Percentiles rank a stretch among this genome's conserved stretches.
phyloP scores from a whole-genome alignment of 2,329 filamentous ascomycete species.

The Aspergillus ochraceoroseus region DNA sequence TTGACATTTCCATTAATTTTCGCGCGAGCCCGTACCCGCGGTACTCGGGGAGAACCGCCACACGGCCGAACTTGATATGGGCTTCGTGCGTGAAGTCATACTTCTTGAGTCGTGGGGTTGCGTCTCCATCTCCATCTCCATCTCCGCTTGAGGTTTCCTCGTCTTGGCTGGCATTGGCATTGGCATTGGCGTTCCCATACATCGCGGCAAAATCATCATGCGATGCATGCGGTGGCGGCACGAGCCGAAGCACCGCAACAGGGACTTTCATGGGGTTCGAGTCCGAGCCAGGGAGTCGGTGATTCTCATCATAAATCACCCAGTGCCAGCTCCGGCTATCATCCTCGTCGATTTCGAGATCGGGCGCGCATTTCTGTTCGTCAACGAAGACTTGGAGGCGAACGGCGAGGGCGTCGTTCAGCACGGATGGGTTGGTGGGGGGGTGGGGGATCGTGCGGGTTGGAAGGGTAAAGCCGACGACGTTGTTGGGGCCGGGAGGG shows the following conservation, averaged over 20 bases:
- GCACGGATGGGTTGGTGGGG: slow-evolving; percentile 46
- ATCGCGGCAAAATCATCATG: slow-evolving; percentile 15
- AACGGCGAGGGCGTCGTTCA: slow-evolving; percentile 57
- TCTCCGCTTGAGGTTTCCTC: slow-evolving; percentile 9
- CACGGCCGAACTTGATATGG: slow-evolving; percentile 75
- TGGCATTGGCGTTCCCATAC: not conserved
- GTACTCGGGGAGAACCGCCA: slow-evolving; percentile 64
- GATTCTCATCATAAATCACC: slow-evolving; percentile 65
- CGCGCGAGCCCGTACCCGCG: slow-evolving; percentile 62
- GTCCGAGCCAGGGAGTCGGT: slow-evolving; percentile 36
- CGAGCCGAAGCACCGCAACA: slow-evolving; percentile 71
- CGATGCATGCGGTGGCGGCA: slow-evolving; percentile 70
- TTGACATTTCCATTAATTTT: slow-evolving; percentile 61
- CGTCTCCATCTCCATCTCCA: not conserved
- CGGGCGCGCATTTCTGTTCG: slow-evolving; percentile 54
- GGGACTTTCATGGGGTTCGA: slow-evolving; percentile 46
- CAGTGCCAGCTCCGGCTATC: slow-evolving; percentile 78
- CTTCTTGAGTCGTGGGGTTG: too few species aligned
- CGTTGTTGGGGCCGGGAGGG: slow-evolving; percentile 25
- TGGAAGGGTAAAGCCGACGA: slow-evolving; percentile 26
- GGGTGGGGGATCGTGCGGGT: slow-evolving; percentile 21
- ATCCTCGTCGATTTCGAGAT: slow-evolving; percentile 74
- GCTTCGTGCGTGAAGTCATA: slow-evolving; percentile 58
- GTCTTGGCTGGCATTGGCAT: not conserved
- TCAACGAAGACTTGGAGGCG: slow-evolving; percentile 55